phyloP scores from a whole-genome alignment of 176 grass and related monocot species.

The Carex cristatella region DNA sequence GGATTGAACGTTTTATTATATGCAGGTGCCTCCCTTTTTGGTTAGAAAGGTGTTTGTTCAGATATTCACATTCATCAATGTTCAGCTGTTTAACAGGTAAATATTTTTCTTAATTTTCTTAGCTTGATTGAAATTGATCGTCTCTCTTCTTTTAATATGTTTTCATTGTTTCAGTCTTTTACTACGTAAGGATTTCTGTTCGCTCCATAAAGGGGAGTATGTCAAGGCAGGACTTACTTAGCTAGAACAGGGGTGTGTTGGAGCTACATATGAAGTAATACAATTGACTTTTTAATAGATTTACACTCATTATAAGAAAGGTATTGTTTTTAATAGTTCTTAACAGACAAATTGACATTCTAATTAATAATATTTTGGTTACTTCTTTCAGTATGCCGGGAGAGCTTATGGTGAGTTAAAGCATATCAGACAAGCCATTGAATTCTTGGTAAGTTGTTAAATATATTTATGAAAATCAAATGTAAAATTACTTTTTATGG shows the following conservation, averaged over 20 bases:
- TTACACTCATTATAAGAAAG: not conserved
- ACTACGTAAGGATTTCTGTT: constrained; percentile 93
- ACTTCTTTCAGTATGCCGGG: constrained; percentile 78
- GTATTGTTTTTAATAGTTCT: not conserved
- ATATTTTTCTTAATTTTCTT: constrained; percentile 13
- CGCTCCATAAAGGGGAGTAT: constrained; percentile 91
- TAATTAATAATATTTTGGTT: not conserved
- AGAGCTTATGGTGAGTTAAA: constrained; percentile 95
- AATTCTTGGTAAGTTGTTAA: constrained; percentile 61
- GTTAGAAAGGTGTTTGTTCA: constrained; percentile 94
- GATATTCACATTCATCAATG: constrained; percentile 99
- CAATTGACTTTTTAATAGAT: constrained; percentile 17
- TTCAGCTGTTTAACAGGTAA: constrained; percentile 96
- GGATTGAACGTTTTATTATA: constrained; percentile 1
- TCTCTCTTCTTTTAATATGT: constrained; percentile 22
- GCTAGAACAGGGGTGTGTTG: constrained; percentile 92
- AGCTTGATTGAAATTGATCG: not conserved
- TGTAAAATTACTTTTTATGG: not conserved
- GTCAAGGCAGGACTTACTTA: constrained; percentile 97
- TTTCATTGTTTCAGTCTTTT: constrained; percentile 56
- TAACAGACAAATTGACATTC: constrained; percentile 7
- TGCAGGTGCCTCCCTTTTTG: constrained; percentile 97
- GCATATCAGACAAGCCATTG: constrained; percentile 97
- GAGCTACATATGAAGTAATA: constrained; percentile 87
- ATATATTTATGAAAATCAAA: constrained; percentile 16